Evolutionary conservation across 2,329 filamentous ascomycete genomes (phyloP), one percentile per base, ranked within the genome.

Genomic region (Botrytis tulipae): DNA sequence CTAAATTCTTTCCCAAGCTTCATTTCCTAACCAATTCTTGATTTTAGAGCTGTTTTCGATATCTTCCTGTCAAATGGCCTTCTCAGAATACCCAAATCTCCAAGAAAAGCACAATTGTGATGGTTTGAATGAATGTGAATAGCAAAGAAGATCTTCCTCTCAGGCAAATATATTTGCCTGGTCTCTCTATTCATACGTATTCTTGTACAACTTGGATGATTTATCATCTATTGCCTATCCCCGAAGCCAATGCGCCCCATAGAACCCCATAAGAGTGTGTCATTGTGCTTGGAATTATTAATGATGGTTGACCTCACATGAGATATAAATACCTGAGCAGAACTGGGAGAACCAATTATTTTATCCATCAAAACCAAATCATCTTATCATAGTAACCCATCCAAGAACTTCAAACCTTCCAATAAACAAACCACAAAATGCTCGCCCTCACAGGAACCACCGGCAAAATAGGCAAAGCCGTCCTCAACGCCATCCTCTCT

Each of bases 391-490:
- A n/a, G n/a, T n/a, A n/a, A n/a, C n/a, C n/a, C n/a, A n/a, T n/a
- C n/a, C n/a, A n/a, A n/a, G n/a, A n/a, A n/a, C n/a, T n/a, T n/a
- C n/a, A n/a, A n/a, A n/a, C n/a, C n/a, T 18, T 20, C 5, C 20
- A 22, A 32, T 1, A 66, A 48, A 37, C 12, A 66, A 20, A 48
- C 32, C 32, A 25, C 20, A 66, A 61, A 46, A 75, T 72, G 74
- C 70, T 75, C 16, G 73, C 67, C 1, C 66, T 77, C 40, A 75
- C 70, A 54, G 68, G 72, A 40, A 70, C 67, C n/a, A 74, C 75
- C 35, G 76, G 75, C 32, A 75, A 77, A 46, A 71, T 75, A 25
- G 76, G 76, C 46, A 71, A 75, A 25, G 74, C 75, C 1, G 69
- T 73, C 40, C 65, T 77, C 25, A 25, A 73, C 20, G 73, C 69